These are phyloP conservation scores for Penicillium hordei DNA, from an alignment of 2,329 filamentous ascomycete genomes.

Conservation along the genomic window DNA sequence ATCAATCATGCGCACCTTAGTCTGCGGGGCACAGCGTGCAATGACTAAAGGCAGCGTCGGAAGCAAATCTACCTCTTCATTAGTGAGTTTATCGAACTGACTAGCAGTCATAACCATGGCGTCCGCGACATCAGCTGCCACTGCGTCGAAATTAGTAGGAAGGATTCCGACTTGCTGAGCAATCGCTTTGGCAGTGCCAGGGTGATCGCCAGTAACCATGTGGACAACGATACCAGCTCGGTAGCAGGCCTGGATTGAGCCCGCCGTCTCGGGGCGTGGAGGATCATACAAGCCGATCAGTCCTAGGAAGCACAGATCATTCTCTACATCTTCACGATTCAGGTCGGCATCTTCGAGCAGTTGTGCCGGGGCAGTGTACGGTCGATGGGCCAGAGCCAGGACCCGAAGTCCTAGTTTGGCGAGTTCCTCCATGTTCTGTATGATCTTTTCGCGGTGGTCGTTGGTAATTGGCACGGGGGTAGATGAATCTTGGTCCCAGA, in stretches of 20 bases:
- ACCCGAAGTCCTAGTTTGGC: no score
- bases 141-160: slow-evolving; percentile 56
- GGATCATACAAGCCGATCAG: slow-evolving; percentile 42
- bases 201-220: slow-evolving; percentile 80
- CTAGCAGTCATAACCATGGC: slow-evolving; percentile 69
- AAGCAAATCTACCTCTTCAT: slow-evolving; percentile 65
- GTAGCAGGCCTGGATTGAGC: no score
- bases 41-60: slow-evolving; percentile 56
- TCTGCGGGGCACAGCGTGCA: slow-evolving; percentile 48
- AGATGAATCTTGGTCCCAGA: no score
- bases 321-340: no score
- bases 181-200: slow-evolving; percentile 72
- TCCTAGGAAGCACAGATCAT: no score
- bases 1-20: slow-evolving; percentile 82
- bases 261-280: slow-evolving; percentile 65
- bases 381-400: no score
- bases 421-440: no score
- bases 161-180: slow-evolving; percentile 75
- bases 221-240: slow-evolving; percentile 65
- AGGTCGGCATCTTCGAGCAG: no score
- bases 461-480: no score
- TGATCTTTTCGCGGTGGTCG: no score
- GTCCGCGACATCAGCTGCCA: slow-evolving; percentile 57
- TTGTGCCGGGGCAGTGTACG: no score
- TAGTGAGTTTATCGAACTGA: slow-evolving; percentile 72